Base-by-base conservation (phyloP, 2,329 filamentous ascomycete genomes). In the Trichoderma gracile region DNA sequence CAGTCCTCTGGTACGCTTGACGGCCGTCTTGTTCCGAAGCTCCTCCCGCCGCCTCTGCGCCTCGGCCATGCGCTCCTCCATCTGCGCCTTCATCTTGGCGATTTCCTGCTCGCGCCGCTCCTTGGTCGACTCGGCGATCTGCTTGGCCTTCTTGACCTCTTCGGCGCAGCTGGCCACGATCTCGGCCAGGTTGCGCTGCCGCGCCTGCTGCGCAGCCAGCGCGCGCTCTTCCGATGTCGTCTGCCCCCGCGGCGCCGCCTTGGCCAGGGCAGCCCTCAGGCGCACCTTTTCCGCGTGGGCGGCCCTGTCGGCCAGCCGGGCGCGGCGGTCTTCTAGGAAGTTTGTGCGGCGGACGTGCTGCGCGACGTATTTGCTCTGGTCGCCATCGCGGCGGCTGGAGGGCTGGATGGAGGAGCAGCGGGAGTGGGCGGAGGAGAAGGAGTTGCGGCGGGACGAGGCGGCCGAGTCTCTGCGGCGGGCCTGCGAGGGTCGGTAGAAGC, bases 251-350 rank as follows among this genome's bases (percentile, higher is more conserved):
- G 87, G 85, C 7, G 86, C 82, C 3, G 90, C 87, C 76, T 92
- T 93, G 66, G 87, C 89, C 64, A 90, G 76, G 10, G 90, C 90
- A 49, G 91, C 91, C 42, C 90, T 84, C 66, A 92, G 78, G 58
- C 91, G 88, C 17, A 95, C 91, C 74, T 93, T 92, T 76, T 95
- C 91, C 23, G 89, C 91, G 75, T 95, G 91, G 8, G 89, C 89
- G 30, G 91, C 91, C 63, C 91, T 83, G 75, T 93, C 91, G 62
- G 91, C 91, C 19, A 95, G 82, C 21, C 91, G 85, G 15, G 91
- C 90, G 73, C 91, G 92, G 67, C 91, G 88, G 69, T 89, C 89
- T 75, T 93, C 91, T 67, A 94, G 84, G 65, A 94, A 93, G 17
- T 89, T 92, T 55, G 90, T 88, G 60, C 91, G 87, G 49, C 91